Conservation (phyloP, 2,329 filamentous ascomycete genomes). For the Hymenoscyphus salicellus region DNA sequence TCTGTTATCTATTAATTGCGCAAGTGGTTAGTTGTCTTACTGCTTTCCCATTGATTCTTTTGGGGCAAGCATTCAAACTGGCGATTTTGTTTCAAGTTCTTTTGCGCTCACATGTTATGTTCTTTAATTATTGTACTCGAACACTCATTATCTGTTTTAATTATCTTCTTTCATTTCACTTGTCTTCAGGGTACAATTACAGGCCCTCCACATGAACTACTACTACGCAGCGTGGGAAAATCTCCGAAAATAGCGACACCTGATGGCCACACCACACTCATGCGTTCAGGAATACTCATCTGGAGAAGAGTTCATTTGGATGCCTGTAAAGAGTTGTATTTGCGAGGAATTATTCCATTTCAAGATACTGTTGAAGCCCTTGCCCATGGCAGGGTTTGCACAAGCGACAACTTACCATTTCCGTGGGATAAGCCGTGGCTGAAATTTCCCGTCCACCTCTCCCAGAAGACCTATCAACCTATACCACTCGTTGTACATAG, state of each 20-base stretch:
- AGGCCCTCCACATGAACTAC: not conserved
- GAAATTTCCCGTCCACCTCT: conserved; percentile 5
- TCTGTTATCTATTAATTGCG: too few species aligned
- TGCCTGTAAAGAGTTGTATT: too few species aligned
- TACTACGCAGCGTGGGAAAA: not conserved
- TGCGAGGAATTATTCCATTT: not conserved
- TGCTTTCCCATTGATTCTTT: too few species aligned
- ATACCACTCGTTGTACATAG: not conserved
- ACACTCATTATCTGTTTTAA: not conserved
- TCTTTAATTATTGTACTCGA: not conserved
- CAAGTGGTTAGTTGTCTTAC: too few species aligned
- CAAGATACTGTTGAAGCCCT: not conserved
- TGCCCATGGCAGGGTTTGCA: conserved; percentile 1
- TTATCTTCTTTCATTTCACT: not conserved
- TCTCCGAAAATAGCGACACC: not conserved
- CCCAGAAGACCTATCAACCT: not conserved
- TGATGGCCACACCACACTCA: not conserved
- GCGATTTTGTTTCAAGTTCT: too few species aligned
- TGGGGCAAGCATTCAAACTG: too few species aligned
- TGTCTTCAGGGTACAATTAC: not conserved
- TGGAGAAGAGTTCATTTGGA: too few species aligned
- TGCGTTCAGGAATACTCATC: not conserved
- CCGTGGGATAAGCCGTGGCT: conserved; percentile 5
- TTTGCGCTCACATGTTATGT: not conserved
- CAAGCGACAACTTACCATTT: not conserved